These are phyloP conservation scores for Canavalia ensiformis DNA, from an alignment of 306 rosid species.

Conservation along the genomic window DNA sequence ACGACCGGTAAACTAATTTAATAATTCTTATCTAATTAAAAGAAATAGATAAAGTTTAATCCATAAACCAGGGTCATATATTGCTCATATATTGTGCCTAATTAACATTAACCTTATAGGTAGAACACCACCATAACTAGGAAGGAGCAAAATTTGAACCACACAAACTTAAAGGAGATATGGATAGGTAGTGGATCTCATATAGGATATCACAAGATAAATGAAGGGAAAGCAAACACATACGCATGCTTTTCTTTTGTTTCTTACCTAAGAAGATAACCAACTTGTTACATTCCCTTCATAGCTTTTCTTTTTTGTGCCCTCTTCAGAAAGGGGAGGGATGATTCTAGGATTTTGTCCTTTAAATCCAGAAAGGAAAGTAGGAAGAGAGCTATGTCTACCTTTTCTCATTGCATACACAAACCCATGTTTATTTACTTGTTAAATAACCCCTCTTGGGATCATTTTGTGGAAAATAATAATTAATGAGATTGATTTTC, in stretches of 20 bases:
- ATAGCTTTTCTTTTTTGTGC: constrained; percentile 35
- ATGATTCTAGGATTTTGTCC: constrained; percentile 9
- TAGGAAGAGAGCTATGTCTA: constrained; percentile 24
- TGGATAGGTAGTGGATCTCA: constrained; percentile 49
- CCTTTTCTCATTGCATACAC: constrained; percentile 37
- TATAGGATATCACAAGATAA: constrained; percentile 45
- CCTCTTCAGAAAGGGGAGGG: constrained; percentile 32
- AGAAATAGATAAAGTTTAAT: background rate
- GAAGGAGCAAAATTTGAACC: constrained; percentile 33
- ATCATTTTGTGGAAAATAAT: constrained; percentile 50
- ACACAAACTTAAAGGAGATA: constrained; percentile 26
- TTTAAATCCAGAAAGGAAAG: constrained; percentile 49
- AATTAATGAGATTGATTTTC: constrained; percentile 45
- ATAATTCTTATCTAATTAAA: background rate
- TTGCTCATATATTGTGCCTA: constrained; percentile 19
- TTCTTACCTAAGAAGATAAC: constrained; percentile 45
- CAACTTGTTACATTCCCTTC: constrained; percentile 35
- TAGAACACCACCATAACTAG: constrained; percentile 30
- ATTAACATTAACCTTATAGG: constrained; percentile 13
- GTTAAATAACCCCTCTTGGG: constrained; percentile 58
- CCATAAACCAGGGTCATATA: background rate
- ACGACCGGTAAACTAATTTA: constrained; percentile 38
- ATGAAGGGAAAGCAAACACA: constrained; percentile 34
- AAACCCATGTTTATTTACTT: constrained; percentile 16
- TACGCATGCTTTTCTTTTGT: constrained; percentile 45